phyloP scores from a whole-genome alignment of 176 grass and related monocot species.

The Oryza punctata region DNA sequence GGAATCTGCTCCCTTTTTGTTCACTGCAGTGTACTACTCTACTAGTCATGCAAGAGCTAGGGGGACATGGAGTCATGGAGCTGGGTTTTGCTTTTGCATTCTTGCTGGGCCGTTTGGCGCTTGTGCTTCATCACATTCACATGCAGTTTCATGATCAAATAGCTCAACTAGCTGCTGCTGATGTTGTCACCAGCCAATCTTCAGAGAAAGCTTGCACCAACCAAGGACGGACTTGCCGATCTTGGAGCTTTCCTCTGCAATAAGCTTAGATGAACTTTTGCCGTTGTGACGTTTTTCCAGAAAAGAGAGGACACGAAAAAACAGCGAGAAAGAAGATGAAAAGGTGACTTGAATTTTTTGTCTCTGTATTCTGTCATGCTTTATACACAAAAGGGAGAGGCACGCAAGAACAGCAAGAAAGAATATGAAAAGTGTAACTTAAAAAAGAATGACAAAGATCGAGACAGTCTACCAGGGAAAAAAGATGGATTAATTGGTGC shows the following conservation, averaged over 20 bases:
- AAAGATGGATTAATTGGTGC: neutral
- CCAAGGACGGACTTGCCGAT: neutral
- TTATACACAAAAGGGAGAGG: neutral
- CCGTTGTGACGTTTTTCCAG: neutral
- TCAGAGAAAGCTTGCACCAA: too few relatives aligned
- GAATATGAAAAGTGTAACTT: too few relatives aligned
- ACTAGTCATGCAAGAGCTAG: neutral
- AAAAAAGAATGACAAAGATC: neutral
- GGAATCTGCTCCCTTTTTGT: constrained; percentile 34
- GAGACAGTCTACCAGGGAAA: too few relatives aligned
- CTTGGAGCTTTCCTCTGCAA: neutral
- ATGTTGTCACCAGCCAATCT: neutral
- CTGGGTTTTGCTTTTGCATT: neutral
- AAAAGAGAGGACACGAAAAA: neutral
- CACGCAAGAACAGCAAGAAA: neutral
- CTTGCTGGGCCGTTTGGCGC: neutral
- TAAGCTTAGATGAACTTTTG: neutral
- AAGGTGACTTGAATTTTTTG: neutral
- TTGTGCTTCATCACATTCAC: constrained; percentile 7
- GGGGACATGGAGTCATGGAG: constrained; percentile 11
- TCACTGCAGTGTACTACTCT: neutral
- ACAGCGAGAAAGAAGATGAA: neutral
- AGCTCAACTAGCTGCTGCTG: neutral
- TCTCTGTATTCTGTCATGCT: neutral
- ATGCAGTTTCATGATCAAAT: neutral